phyloP scores from a whole-genome alignment of 306 rosid species.

The Prunus davidiana region DNA sequence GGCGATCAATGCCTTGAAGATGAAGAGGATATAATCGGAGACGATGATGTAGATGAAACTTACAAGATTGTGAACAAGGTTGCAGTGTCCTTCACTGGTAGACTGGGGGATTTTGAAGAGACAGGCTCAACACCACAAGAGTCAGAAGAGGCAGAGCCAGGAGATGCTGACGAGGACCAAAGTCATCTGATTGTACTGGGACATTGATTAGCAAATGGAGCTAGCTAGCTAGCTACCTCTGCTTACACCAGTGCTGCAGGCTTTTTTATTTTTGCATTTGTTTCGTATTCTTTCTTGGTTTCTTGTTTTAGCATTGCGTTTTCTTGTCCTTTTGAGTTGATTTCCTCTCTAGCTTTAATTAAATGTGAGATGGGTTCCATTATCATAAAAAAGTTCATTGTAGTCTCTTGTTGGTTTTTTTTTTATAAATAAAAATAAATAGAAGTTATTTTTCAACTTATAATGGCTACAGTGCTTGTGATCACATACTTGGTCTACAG shows the following conservation, averaged over 20 bases:
- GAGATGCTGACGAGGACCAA: background rate
- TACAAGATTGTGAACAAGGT: slow-evolving; percentile 32
- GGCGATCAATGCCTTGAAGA: slow-evolving; percentile 36
- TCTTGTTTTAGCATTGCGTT: background rate
- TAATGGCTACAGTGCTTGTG: background rate
- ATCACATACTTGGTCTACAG: background rate
- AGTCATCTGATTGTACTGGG: slow-evolving; percentile 31
- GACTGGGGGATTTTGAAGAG: background rate
- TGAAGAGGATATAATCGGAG: background rate
- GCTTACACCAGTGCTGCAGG: background rate
- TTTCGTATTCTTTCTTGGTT: background rate
- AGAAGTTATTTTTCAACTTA: background rate
- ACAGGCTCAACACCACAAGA: background rate
- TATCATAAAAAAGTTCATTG: background rate
- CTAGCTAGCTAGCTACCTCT: slow-evolving; percentile 2
- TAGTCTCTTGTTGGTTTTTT: background rate
- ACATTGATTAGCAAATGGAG: slow-evolving; percentile 19
- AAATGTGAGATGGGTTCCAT: background rate
- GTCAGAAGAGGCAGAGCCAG: background rate
- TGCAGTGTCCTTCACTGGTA: background rate
- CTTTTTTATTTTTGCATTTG: background rate
- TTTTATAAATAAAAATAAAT: background rate
- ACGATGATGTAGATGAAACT: slow-evolving; percentile 42
- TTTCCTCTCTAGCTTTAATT: background rate
- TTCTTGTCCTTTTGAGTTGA: background rate